Evolutionary conservation across 441 rosid species (phyloP), one percentile per base, ranked within the genome.

Genomic region (Euphorbia neoarborescens): DNA sequence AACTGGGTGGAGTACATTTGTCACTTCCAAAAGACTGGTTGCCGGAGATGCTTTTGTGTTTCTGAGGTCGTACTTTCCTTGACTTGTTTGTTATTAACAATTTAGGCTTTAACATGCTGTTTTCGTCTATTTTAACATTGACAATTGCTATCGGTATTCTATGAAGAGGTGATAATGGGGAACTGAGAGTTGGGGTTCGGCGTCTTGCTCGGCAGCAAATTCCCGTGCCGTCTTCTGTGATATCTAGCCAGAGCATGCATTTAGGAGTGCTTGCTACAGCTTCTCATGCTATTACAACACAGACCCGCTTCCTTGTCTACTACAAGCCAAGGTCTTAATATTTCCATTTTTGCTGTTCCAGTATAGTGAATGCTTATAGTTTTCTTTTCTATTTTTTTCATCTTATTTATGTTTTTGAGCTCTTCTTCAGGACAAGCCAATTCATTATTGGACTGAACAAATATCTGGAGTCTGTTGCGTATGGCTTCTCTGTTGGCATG

Each of bases 231-330:
- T 82, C 92, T 3, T 89, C 96, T 6, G 92, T 92, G 57, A 90
- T 92, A 67, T 93, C 98, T 48, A 84, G 96, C 75, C 96, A 90
- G 64, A 90, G 98, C 83, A 90, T 93, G 97, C 96, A 88, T 78
- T 81, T 90, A 66, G 98, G 97, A 76, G 94, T 93, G 69, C 96
- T 93, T 71, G 98, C 97, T 67, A 87, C 98, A 32, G 98, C 98
- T 70, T 84, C 92, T 75, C 97, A 93, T 71, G 98, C 98, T 76
- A 84, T 88, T 54, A 51, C 73, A 15, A 88, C 94, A 30, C 81
- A 76, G 57, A 84, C 94, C 61, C 76, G 85, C 54, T 93, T 90
- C 80, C 84, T 86, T 67, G 96, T 93, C n/a, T 91, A 81, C 76
- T 93, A 87, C 81, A 93, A 90, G 71, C 98, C 98, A 28, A 90